phyloP scores from a whole-genome alignment of 805 yeast species.

The Candida yuanshanica region DNA sequence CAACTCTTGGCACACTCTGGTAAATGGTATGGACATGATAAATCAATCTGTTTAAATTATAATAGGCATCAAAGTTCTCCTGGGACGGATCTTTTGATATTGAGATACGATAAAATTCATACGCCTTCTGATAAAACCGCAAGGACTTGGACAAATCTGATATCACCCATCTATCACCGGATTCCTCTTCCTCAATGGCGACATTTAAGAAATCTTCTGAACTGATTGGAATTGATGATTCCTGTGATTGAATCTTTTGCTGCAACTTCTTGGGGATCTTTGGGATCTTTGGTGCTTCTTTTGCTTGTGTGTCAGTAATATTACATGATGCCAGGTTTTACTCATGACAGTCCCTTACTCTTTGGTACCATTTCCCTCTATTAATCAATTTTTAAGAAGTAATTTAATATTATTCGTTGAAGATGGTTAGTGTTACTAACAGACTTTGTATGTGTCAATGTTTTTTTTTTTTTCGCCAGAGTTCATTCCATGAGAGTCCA shows the following conservation, averaged over 20 bases:
- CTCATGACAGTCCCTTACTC: conserved; percentile 7
- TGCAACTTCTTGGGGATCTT: conserved; percentile 10
- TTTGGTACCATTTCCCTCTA: conserved; percentile 15
- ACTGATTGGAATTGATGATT: conserved; percentile 13
- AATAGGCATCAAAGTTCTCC: conserved; percentile 40
- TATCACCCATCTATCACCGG: conserved; percentile 70
- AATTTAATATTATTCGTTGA: too few relatives aligned
- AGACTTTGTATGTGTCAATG: too few relatives aligned
- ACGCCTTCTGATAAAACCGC: conserved; percentile 59
- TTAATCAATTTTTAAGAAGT: background rate
- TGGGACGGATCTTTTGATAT: conserved; percentile 3
- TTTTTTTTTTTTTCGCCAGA: too few relatives aligned
- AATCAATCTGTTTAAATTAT: conserved; percentile 53
- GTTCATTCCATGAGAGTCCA: background rate
- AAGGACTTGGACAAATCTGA: conserved; percentile 61
- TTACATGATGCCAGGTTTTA: background rate
- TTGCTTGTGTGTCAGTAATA: background rate
- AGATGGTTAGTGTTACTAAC: too few relatives aligned
- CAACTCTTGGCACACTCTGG: conserved; percentile 34
- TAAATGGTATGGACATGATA: conserved; percentile 53
- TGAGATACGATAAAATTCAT: conserved; percentile 35
- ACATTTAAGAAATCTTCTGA: conserved; percentile 50
- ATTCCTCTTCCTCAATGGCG: conserved; percentile 60
- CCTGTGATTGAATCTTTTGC: conserved; percentile 1
- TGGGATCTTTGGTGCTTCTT: conserved; percentile 2